Evolutionary conservation across 371 early-diverging fungal species (phyloP), one percentile per base, ranked within the genome.

Genomic region (Caulochytrium protostelioides): DNA sequence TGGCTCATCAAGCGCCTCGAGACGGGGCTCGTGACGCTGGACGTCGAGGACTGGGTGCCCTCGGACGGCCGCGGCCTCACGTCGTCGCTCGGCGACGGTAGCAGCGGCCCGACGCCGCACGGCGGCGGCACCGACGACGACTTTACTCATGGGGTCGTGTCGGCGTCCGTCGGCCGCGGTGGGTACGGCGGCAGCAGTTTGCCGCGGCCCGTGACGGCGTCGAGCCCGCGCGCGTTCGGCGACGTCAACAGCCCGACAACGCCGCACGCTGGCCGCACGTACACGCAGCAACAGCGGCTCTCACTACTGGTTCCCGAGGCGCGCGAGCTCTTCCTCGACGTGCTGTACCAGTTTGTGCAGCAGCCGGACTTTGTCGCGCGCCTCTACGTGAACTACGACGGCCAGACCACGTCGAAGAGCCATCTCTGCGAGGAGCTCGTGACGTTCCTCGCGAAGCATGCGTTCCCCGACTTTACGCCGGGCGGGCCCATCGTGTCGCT

Each of bases 371-470:
- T 90, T 42, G 62, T 81, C 54, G 59, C 70, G 0, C 86, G 86
- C 37, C 60, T 94, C 19, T 94, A 85, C 77, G 74, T 83, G 35
- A 82, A 86, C 50, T 90, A 79, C 46, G 95, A 94, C 52, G 80
- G 85, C 33, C 75, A 83, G 40, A 36, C 76, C 39, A 62, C 72
- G 25, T 69, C 74, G 27, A 72, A 20, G 20, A 40, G 74, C 21
- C 76, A 86, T 49, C 50, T 90, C 22, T 85, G 76, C 57, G 85
- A 89, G 42, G 83, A 85, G 23, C 47, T 81, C 24, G 59, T 89
- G 18, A 67, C 73, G 34, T 82, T 83, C 42, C 29, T 70, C n/a
- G 49, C 65, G 15, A 62, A 58, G 70, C 69, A 69, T 32, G 57
- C 72, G 4, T 80, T 78, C 38, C 76, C 81, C 2, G 78, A 82